Conservation (phyloP, 2,329 filamentous ascomycete genomes). For the Clarireedia sp. region DNA sequence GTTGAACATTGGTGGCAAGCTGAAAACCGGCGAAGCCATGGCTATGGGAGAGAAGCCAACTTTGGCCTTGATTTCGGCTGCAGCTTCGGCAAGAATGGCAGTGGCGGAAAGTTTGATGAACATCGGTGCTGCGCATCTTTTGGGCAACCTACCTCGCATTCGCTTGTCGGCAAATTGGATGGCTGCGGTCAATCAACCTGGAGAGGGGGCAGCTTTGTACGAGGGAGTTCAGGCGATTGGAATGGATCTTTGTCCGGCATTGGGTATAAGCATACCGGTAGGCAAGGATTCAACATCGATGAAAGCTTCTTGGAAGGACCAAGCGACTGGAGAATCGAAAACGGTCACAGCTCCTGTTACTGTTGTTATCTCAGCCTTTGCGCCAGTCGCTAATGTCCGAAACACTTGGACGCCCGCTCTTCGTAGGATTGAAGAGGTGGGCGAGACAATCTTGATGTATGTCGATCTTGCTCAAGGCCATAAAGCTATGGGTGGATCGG, state of each 20-base stretch:
- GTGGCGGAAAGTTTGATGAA: constrained; percentile 93
- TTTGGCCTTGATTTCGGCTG: constrained; percentile 80
- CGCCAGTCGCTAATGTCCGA: constrained; percentile 70
- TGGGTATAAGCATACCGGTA: constrained; percentile 91
- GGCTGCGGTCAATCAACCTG: constrained; percentile 89
- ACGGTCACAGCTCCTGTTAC: constrained; percentile 91
- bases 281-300: constrained; percentile 98
- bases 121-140: constrained; percentile 68
- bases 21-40: constrained; percentile 88
- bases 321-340: constrained; percentile 56
- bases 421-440: constrained; percentile 74
- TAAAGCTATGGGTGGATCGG: constrained; percentile 81
- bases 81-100: constrained; percentile 90
- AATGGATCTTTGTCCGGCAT: constrained; percentile 79
- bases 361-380: constrained; percentile 84
- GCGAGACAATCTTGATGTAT: constrained; percentile 80
- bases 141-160: constrained; percentile 55
- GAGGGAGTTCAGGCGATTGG: constrained; percentile 91
- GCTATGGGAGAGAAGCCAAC: constrained; percentile 90
- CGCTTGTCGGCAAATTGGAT: constrained; percentile 98
- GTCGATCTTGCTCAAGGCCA: constrained; percentile 80
- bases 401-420: constrained; percentile 94
- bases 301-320: constrained; percentile 92
- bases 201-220: constrained; percentile 86
- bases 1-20: constrained; percentile 56